These are phyloP conservation scores for Aspergillus texensis DNA, from an alignment of 2,329 filamentous ascomycete species.

Conservation along the genomic window DNA sequence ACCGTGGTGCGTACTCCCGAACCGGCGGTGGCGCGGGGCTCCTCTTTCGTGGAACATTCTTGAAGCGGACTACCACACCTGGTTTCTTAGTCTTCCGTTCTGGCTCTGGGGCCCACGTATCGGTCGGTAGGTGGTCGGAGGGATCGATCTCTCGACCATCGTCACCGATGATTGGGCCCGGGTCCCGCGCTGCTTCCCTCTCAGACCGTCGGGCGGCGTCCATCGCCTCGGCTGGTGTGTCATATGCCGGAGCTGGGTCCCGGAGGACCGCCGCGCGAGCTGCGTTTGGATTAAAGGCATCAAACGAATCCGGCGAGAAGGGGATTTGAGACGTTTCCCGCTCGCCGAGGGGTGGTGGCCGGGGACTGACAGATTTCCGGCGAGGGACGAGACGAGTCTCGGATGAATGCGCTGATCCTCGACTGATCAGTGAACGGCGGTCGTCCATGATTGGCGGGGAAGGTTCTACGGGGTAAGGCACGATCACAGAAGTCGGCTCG, in stretches of 20 bases:
- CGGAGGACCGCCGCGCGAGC: conserved; percentile 35
- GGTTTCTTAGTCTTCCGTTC: conserved; percentile 58
- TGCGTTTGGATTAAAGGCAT: conserved; percentile 57
- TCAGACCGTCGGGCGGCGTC: conserved; percentile 42
- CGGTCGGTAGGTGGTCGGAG: conserved; percentile 65
- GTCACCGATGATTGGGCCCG: conserved; percentile 64
- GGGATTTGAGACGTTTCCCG: conserved; percentile 51
- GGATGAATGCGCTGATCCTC: conserved; percentile 32
- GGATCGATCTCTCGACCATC: conserved; percentile 68
- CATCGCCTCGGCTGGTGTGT: conserved; percentile 42
- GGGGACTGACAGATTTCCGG: conserved; percentile 64
- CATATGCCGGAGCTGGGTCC: conserved; percentile 39
- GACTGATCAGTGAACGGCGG: conserved; percentile 22
- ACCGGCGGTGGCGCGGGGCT: conserved; percentile 23
- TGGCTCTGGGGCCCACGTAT: conserved; percentile 68
- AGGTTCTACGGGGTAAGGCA: conserved; percentile 33
- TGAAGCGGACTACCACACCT: conserved; percentile 52
- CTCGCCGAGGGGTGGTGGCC: conserved; percentile 48
- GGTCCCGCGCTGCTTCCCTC: conserved; percentile 43
- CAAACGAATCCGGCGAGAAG: conserved; percentile 65
- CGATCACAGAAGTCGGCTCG: conserved; percentile 24
- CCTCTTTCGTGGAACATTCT: conserved; percentile 38
- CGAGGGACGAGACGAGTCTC: conserved; percentile 25
- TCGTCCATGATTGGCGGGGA: conserved; percentile 32
- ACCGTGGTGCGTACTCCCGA: conserved; percentile 11